phyloP scores from a whole-genome alignment of 306 rosid species.

The Purshia tridentata region DNA sequence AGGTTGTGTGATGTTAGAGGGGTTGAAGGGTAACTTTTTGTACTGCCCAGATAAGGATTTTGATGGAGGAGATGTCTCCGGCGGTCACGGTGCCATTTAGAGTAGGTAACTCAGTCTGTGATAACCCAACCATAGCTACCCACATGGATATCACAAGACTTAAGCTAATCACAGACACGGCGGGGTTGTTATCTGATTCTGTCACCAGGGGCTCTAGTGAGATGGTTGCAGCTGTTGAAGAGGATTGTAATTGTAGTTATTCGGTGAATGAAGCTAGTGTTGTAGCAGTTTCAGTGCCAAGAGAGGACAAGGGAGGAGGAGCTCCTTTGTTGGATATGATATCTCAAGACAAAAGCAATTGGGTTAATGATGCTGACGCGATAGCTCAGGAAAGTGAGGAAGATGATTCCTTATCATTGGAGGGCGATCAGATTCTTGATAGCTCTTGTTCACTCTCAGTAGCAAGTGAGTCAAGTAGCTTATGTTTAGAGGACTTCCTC shows the following conservation, averaged over 20 bases:
- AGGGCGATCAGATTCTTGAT: slow-evolving; percentile 64
- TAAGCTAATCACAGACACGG: slow-evolving; percentile 63
- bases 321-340: slow-evolving; percentile 41
- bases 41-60: slow-evolving; percentile 53
- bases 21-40: slow-evolving; percentile 56
- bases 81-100: slow-evolving; percentile 62
- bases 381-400: slow-evolving; percentile 58
- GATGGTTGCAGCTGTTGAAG: slow-evolving; percentile 38
- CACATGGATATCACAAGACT: slow-evolving; percentile 68
- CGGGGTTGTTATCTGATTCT: slow-evolving; percentile 55
- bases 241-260: slow-evolving; percentile 43
- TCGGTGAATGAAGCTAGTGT: slow-evolving; percentile 43
- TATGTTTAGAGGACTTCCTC: slow-evolving; percentile 66
- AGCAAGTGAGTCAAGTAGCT: slow-evolving; percentile 66
- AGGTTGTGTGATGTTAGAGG: slow-evolving; percentile 53
- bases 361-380: slow-evolving; percentile 38
- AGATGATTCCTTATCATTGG: slow-evolving; percentile 67
- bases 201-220: slow-evolving; percentile 48
- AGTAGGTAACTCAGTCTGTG: slow-evolving; percentile 78
- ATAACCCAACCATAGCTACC: slow-evolving; percentile 54
- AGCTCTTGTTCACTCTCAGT: slow-evolving; percentile 68
- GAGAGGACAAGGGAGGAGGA: slow-evolving; percentile 40
- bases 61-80: slow-evolving; percentile 79
- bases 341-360: slow-evolving; percentile 39
- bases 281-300: slow-evolving; percentile 28